Conservation (phyloP, 1,284 basidiomycete species). For the Austroboletus novae-zelandiae region DNA sequence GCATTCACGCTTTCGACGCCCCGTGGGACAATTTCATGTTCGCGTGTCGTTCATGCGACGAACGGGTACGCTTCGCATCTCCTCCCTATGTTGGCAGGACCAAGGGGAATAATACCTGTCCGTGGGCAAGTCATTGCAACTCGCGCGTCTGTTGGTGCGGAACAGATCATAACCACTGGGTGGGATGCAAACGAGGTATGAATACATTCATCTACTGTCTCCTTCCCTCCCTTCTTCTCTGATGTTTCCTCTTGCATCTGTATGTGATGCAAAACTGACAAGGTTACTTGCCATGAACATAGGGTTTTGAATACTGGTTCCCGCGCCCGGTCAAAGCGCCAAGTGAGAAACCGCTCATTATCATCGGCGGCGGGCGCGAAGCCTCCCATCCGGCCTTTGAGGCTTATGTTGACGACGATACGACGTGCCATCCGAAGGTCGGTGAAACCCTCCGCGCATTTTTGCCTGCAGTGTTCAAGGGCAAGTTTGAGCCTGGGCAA, state of each 20-base stretch:
- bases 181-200: constrained; percentile 47
- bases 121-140: constrained; percentile 72
- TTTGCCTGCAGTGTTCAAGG: constrained; percentile 58
- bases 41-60: constrained; percentile 74
- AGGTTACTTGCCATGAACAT: not conserved
- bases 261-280: not conserved
- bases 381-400: constrained; percentile 45
- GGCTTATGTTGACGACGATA: constrained; percentile 61
- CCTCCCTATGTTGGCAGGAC: constrained; percentile 57
- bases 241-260: too few species aligned
- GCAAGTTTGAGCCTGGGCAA: constrained; percentile 42
- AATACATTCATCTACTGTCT: not conserved
- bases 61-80: constrained; percentile 72
- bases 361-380: constrained; percentile 73
- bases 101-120: constrained; percentile 61
- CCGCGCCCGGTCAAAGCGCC: constrained; percentile 52
- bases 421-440: constrained; percentile 46
- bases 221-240: not conserved
- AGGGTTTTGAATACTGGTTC: constrained; percentile 75
- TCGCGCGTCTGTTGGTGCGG: constrained; percentile 45
- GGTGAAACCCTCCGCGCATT: constrained; percentile 53
- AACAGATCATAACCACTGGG: constrained; percentile 36
- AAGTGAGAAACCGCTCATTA: constrained; percentile 52
- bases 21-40: constrained; percentile 55
- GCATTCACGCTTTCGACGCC: constrained; percentile 41